Conservation (phyloP, 345 rosid species). For the Brassica napus region Da-Ae NC_063442.1:35487501-35488000, state of each 20-base stretch:
- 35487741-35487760: slow-evolving; percentile 22
- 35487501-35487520: slow-evolving; percentile 5
- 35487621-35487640: slow-evolving; percentile 24
- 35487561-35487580: slow-evolving; percentile 10
- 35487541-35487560: slow-evolving; percentile 2
- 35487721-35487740: slow-evolving; percentile 26
- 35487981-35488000: not conserved
- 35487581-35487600: not conserved
- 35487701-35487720: slow-evolving; percentile 27
- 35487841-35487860: slow-evolving; percentile 1
- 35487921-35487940: not conserved
- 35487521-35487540: slow-evolving; percentile 21
- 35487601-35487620: not conserved
- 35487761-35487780: slow-evolving; percentile 21
- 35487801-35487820: slow-evolving; percentile 11
- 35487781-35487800: slow-evolving; percentile 19
- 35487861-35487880: slow-evolving; percentile 2
- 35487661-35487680: not conserved
- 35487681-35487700: not conserved
- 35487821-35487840: slow-evolving; percentile 28
- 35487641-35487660: not conserved
- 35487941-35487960: slow-evolving; percentile 11
- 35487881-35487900: not conserved
- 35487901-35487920: not conserved
- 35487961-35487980: not conserved